phyloP scores from a whole-genome alignment of 768 basidiomycete genomes.

The Amyloporia xantha region DNA sequence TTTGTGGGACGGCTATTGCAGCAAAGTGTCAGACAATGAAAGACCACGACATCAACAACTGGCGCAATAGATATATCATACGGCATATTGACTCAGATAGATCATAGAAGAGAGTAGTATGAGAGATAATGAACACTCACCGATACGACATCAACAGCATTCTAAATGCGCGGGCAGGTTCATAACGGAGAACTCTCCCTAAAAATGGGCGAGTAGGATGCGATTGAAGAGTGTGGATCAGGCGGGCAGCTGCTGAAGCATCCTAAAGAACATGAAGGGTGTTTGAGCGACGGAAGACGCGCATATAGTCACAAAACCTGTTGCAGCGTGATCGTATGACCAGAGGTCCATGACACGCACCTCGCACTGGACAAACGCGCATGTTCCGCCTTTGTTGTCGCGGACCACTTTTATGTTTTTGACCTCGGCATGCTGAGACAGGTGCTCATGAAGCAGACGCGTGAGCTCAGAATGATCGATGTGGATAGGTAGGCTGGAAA shows the following conservation, averaged over 20 bases:
- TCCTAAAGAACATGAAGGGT: constrained; percentile 36
- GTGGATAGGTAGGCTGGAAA: constrained; percentile 57
- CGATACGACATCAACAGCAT: constrained; percentile 72
- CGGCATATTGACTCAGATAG: too few species aligned
- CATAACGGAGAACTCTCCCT: constrained; percentile 70
- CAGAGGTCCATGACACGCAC: too few species aligned
- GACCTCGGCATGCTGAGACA: constrained; percentile 58
- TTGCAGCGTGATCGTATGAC: too few species aligned
- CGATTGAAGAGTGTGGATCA: constrained; percentile 56
- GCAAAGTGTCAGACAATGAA: too few species aligned
- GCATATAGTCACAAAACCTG: constrained; percentile 3
- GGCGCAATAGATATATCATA: too few species aligned
- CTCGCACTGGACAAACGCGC: constrained; percentile 84
- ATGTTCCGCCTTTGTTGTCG: constrained; percentile 70
- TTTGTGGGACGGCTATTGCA: background rate
- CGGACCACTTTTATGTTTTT: constrained; percentile 66
- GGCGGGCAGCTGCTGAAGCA: constrained; percentile 44
- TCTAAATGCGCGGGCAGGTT: constrained; percentile 70
- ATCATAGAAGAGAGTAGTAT: too few species aligned
- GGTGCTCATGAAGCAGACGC: constrained; percentile 54
- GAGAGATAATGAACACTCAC: constrained; percentile 28
- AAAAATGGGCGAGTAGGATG: constrained; percentile 55
- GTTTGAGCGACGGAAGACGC: background rate
- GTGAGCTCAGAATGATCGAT: constrained; percentile 60
- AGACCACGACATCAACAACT: too few species aligned